Conservation (phyloP, 805 yeast species). For the Candida lessepsii region DNA sequence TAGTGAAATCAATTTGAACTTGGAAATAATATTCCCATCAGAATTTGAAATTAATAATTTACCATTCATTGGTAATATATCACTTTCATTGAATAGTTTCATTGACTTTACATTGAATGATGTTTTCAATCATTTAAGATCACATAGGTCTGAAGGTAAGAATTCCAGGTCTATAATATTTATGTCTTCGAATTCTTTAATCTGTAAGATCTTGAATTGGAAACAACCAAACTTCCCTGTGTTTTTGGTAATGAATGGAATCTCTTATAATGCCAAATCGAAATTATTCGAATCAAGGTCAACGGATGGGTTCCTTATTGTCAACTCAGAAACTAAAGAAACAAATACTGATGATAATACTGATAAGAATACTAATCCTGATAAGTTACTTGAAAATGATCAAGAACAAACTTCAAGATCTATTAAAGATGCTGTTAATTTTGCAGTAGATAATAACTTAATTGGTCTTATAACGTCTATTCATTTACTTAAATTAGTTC, state of each 20-base stretch:
- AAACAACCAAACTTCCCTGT: slow-evolving; percentile 98
- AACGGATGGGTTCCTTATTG: slow-evolving; percentile 40
- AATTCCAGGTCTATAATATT: slow-evolving; percentile 68
- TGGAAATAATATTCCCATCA: slow-evolving; percentile 79
- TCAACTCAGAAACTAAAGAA: slow-evolving; percentile 14
- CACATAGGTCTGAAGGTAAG: slow-evolving; percentile 27
- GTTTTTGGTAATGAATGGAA: slow-evolving; percentile 76
- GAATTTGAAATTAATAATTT: slow-evolving; percentile 36
- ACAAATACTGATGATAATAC: slow-evolving; percentile 6
- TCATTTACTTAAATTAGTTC: slow-evolving; percentile 67
- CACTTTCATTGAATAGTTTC: slow-evolving; percentile 63
- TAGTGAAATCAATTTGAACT: slow-evolving; percentile 59
- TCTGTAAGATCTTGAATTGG: slow-evolving; percentile 96
- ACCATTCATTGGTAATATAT: slow-evolving; percentile 41
- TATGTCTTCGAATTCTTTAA: slow-evolving; percentile 80
- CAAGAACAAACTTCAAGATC: slow-evolving; percentile 55
- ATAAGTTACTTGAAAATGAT: slow-evolving; percentile 24
- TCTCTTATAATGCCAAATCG: slow-evolving; percentile 32
- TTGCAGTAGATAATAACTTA: slow-evolving; percentile 78
- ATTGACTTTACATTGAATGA: slow-evolving; percentile 71
- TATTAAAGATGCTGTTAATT: slow-evolving; percentile 76
- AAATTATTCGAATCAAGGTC: slow-evolving; percentile 39
- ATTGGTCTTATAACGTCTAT: slow-evolving; percentile 80
- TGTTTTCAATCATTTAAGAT: slow-evolving; percentile 74
- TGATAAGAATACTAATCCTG: slow-evolving; percentile 13